These are phyloP conservation scores for Penicillium sp. DNA, from an alignment of 2,329 filamentous ascomycete genomes.

Conservation along the genomic window DNA sequence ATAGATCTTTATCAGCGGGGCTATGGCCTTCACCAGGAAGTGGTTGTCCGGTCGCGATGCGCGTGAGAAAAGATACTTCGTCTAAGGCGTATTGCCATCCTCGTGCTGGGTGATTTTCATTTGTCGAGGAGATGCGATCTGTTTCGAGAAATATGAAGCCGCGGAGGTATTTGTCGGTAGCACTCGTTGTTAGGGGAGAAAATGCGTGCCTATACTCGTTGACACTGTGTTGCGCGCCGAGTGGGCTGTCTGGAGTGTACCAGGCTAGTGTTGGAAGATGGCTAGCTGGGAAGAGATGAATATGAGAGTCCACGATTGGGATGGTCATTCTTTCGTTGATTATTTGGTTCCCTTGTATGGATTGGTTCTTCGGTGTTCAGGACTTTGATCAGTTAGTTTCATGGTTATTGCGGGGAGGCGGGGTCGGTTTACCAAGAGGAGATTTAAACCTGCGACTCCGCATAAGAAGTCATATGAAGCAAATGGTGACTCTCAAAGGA, in stretches of 20 bases:
- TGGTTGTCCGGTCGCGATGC: slow-evolving; percentile 62
- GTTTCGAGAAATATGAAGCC: slow-evolving; percentile 84
- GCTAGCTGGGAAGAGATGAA: slow-evolving; percentile 76
- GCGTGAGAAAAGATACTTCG: slow-evolving; percentile 68
- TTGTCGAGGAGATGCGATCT: slow-evolving; percentile 65
- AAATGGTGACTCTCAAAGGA: neutral
- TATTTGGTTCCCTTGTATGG: no score
- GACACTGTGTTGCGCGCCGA: slow-evolving; percentile 64
- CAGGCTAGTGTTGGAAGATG: slow-evolving; percentile 68
- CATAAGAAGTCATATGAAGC: neutral
- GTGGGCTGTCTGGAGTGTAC: slow-evolving; percentile 59
- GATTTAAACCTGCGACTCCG: neutral
- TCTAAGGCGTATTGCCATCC: slow-evolving; percentile 68
- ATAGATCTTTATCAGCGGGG: slow-evolving; percentile 51
- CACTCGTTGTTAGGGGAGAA: slow-evolving; percentile 25
- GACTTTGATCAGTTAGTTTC: neutral
- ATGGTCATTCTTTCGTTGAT: slow-evolving; percentile 23
- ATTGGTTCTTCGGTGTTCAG: neutral
- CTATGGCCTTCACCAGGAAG: slow-evolving; percentile 58
- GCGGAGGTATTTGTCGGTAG: slow-evolving; percentile 46
- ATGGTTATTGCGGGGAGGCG: slow-evolving; percentile 1
- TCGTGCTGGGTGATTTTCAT: slow-evolving; percentile 35
- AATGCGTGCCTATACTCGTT: slow-evolving; percentile 59
- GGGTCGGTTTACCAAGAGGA: neutral
- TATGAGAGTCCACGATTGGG: slow-evolving; percentile 80